Conservation (phyloP, 352 stramenopile species). For the Pythium diclinum region DNA sequence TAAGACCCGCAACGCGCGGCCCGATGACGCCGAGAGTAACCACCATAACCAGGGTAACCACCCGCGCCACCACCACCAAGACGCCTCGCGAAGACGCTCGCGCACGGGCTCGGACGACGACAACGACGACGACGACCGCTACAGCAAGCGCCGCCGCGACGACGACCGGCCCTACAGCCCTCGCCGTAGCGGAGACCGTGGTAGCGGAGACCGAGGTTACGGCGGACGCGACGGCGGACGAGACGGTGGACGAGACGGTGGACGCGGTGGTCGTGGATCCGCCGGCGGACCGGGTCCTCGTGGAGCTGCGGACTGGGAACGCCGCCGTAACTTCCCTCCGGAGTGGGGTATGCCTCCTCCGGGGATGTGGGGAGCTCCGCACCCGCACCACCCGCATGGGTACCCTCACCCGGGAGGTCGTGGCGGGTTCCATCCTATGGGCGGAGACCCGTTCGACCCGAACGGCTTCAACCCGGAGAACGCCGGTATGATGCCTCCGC, state of each 20-base stretch:
- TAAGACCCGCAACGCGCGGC: constrained; percentile 3
- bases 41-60: constrained; percentile 26
- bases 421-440: constrained; percentile 37
- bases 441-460: constrained; percentile 53
- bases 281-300: background rate
- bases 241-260: constrained; percentile 10
- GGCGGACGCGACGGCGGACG: constrained; percentile 17
- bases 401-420: constrained; percentile 37
- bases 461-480: constrained; percentile 67
- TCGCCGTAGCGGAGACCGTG: constrained; percentile 25
- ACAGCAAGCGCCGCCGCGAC: constrained; percentile 52
- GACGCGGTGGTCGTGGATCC: background rate
- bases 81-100: constrained; percentile 35
- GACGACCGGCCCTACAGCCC: constrained; percentile 18
- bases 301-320: constrained; percentile 22
- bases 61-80: constrained; percentile 5
- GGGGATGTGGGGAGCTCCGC: constrained; percentile 49
- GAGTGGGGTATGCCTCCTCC: constrained; percentile 69
- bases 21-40: constrained; percentile 6
- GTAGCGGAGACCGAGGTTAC: constrained; percentile 15
- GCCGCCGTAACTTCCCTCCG: constrained; percentile 55
- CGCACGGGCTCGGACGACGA: constrained; percentile 49
- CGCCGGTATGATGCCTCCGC: constrained; percentile 53
- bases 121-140: constrained; percentile 51
- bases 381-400: constrained; percentile 27